Evolutionary conservation across 768 basidiomycete genomes (phyloP).

Genomic region (Boletellus emodensis): DNA sequence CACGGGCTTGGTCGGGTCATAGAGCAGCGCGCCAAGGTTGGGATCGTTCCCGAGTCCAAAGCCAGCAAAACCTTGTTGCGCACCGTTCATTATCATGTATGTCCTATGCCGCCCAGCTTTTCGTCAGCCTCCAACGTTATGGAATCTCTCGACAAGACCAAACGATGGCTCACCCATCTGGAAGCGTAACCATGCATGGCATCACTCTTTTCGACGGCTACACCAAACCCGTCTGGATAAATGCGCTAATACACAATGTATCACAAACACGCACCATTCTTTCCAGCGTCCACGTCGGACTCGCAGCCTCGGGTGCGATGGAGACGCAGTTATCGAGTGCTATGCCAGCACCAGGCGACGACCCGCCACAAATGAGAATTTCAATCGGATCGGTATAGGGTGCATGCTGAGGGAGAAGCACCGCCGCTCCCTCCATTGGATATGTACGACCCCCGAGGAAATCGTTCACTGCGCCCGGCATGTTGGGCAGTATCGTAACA

Average conservation of each 20-base stretch:
- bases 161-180: conserved; percentile 30
- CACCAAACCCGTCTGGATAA: background rate
- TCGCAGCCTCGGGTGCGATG: conserved; percentile 59
- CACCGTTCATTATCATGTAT: conserved; percentile 73
- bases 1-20: conserved; percentile 60
- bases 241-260: background rate
- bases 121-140: background rate
- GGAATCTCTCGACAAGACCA: no score
- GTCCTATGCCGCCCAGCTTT: conserved; percentile 46
- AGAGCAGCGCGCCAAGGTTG: conserved; percentile 61
- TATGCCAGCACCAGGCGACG: conserved; percentile 47
- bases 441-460: conserved; percentile 75
- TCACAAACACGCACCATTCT: conserved; percentile 57
- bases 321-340: conserved; percentile 69
- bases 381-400: conserved; percentile 74
- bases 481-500: conserved; percentile 57
- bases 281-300: conserved; percentile 67
- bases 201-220: conserved; percentile 73
- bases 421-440: conserved; percentile 68
- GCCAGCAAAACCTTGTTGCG: conserved; percentile 63
- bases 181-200: conserved; percentile 68
- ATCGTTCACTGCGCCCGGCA: conserved; percentile 70
- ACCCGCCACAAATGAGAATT: conserved; percentile 74
- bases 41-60: conserved; percentile 67
- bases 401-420: conserved; percentile 64